A percentile compares a stretch with the other conserved stretches of the same genome.
phyloP scores from a whole-genome alignment of 2,329 filamentous ascomycete species.

The Aureobasidium sp. region DNA sequence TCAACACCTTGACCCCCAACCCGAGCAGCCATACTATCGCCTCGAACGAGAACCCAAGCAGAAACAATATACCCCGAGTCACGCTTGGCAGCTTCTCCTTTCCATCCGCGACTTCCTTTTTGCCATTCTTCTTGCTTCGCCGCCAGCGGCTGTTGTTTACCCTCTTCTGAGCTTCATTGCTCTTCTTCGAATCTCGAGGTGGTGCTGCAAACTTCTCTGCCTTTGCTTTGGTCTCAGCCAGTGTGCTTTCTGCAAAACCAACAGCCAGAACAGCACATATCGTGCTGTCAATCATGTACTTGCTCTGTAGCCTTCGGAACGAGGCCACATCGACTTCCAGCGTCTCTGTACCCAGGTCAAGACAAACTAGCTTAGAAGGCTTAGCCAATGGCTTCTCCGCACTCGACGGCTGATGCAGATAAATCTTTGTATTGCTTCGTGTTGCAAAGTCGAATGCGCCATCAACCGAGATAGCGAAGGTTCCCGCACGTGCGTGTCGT shows the following conservation, averaged over 20 bases:
- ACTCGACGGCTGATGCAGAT: conserved; percentile 32
- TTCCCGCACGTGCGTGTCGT: conserved; percentile 37
- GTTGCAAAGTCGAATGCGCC: conserved; percentile 20
- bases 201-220: conserved; percentile 13
- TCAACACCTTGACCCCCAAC: conserved; percentile 34
- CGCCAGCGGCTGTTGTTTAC: not conserved
- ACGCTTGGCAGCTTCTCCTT: conserved; percentile 30
- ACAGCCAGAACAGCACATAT: conserved; percentile 36
- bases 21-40: conserved; percentile 34
- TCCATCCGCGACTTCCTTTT: conserved; percentile 16
- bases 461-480: conserved; percentile 35
- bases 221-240: conserved; percentile 15
- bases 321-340: conserved; percentile 38
- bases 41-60: conserved; percentile 36
- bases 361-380: conserved; percentile 34
- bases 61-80: conserved; percentile 30
- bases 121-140: conserved; percentile 9
- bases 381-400: conserved; percentile 32
- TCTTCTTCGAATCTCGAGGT: not conserved
- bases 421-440: conserved; percentile 21
- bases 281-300: conserved; percentile 39
- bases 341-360: conserved; percentile 36
- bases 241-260: conserved; percentile 36
- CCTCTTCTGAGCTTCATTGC: conserved; percentile 8
- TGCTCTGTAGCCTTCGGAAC: conserved; percentile 35